Percentiles rank a stretch among this genome's conserved stretches.
Conservation (phyloP, 257 asterid genomes). For the Thymus quinquecostatus region DNA sequence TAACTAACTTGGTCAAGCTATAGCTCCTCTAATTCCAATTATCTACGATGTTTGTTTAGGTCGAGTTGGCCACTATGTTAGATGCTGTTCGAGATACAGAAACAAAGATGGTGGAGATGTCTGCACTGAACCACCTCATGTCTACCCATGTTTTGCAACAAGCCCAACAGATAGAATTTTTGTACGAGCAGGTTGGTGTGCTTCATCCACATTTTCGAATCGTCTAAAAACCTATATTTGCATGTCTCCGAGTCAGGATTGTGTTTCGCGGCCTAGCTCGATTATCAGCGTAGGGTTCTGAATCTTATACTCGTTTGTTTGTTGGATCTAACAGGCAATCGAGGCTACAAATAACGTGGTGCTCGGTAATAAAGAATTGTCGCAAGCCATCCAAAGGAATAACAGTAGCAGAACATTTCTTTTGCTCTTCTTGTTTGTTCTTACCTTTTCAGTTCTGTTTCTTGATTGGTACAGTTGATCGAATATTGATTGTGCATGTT, state of each 20-base stretch:
- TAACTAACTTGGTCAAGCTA: background rate
- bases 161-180: constrained; percentile 83
- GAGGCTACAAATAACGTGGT: constrained; percentile 91
- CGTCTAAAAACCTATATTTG: background rate
- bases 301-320: background rate
- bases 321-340: constrained; percentile 60
- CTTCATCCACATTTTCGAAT: constrained; percentile 2
- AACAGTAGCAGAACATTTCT: constrained; percentile 94
- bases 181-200: constrained; percentile 75
- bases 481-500: background rate
- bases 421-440: constrained; percentile 74
- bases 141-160: constrained; percentile 95
- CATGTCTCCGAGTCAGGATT: background rate
- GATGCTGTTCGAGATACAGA: constrained; percentile 92
- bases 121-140: constrained; percentile 94
- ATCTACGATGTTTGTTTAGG: constrained; percentile 39
- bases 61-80: constrained; percentile 77
- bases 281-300: background rate
- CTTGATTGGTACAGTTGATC: constrained; percentile 80
- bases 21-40: background rate
- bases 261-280: background rate
- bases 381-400: constrained; percentile 82
- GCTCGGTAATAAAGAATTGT: constrained; percentile 85
- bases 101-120: constrained; percentile 92
- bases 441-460: constrained; percentile 79